A percentile compares a stretch with the other conserved stretches of the same genome.
phyloP scores from a whole-genome alignment of 768 basidiomycete species.

The Podaxis sp. region DNA sequence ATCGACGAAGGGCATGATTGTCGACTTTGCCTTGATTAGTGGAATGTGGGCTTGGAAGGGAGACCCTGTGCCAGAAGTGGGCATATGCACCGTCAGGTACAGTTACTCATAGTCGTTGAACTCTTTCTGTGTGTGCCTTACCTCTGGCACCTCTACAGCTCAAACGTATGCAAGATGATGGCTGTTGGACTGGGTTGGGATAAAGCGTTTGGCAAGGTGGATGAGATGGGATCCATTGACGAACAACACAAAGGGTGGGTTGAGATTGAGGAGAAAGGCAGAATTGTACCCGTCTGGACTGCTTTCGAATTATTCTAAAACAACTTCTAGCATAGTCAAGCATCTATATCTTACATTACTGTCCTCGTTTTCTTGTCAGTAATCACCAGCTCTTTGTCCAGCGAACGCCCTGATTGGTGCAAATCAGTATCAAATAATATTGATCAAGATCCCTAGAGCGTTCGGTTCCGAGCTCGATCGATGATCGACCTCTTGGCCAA shows the following conservation, averaged over 20 bases:
- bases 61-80: constrained; percentile 48
- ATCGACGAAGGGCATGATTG: constrained; percentile 64
- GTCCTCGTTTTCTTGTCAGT: too few relatives aligned
- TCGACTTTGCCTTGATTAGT: constrained; percentile 66
- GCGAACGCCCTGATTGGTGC: too few relatives aligned
- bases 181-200: constrained; percentile 68
- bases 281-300: constrained; percentile 56
- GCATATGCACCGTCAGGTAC: constrained; percentile 60
- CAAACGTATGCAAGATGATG: constrained; percentile 57
- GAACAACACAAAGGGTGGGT: constrained; percentile 52
- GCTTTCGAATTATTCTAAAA: constrained; percentile 53
- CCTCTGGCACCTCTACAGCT: constrained; percentile 35
- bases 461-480: too few relatives aligned
- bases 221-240: constrained; percentile 47
- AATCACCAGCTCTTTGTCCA: too few relatives aligned
- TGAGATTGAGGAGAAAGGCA: constrained; percentile 62
- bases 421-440: too few relatives aligned
- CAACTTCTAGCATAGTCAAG: neutral
- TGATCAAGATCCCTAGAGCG: too few relatives aligned
- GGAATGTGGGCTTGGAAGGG: constrained; percentile 56
- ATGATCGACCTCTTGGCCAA: too few relatives aligned
- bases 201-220: constrained; percentile 55
- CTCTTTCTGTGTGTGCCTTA: constrained; percentile 3
- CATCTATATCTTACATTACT: too few relatives aligned
- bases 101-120: constrained; percentile 16